Base-by-base conservation (phyloP, 23 red algal species). In the Chondrus crispus region DNA sequence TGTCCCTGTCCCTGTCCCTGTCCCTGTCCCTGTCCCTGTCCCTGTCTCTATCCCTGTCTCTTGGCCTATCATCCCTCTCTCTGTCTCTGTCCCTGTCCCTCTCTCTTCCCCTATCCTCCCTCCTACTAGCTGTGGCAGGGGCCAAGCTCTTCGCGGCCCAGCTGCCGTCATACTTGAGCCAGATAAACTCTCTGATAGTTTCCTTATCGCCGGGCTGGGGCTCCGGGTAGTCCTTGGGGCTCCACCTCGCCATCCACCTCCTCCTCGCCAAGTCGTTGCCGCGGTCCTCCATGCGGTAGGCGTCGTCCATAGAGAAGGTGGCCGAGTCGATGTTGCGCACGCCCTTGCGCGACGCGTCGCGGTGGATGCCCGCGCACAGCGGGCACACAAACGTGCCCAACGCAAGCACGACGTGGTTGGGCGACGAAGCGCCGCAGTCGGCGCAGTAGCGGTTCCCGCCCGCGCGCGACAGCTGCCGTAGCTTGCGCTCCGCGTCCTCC, bases 111-210 rank as follows among this genome's bases (percentile, higher is more conserved):
- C 72, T 46, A 18, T 93, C 90, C 1, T 78, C 81, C 7, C 85
- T 37, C 39, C 68, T 49, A 51, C 37, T 36, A 44, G 13, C 58
- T n/a, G 62, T 44, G 38, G 35, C 28, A 13, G 81, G 82, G 1
- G 50, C 42, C 45, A 73, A 52, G 32, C 26, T 79, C 35, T 69
- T 79, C 2, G 92, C 68, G 8, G 92, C 94, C 94, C 94, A 96
- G 49, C 81, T 88, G 37, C 94, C 94, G 29, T 96, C 94, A 84
- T 96, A 96, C 66, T 96, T 96, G 14, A 96, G 84, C 94, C 94
- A 96, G 33, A 96, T 84, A 93, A 96, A 96, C 45, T 96, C 87
- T 19, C 75, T 10, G 40, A 91, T 83, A 45, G 64, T 45, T 48
- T 91, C 94, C 29, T 40, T 47, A 20, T 92, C 88, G 8, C 88